These are phyloP conservation scores for Pythium phragmitis DNA, from an alignment of 352 stramenopile species.

Conservation along the genomic window DNA sequence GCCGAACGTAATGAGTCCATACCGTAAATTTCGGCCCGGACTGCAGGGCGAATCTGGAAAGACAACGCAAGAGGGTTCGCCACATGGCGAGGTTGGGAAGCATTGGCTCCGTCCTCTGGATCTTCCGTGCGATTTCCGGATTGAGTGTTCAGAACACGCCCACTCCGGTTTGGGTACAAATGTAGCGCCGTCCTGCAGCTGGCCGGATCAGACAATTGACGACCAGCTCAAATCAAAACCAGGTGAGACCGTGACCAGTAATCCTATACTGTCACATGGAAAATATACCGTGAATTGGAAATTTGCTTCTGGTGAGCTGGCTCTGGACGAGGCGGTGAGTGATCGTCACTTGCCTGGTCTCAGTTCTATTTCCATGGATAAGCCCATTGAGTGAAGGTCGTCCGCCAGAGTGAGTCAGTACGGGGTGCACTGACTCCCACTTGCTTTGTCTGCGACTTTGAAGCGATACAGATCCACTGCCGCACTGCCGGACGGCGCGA, in stretches of 20 bases:
- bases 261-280: background rate
- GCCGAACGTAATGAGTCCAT: background rate
- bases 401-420: background rate
- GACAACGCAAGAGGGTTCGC: background rate
- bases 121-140: background rate
- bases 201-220: background rate
- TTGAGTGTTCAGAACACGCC: background rate
- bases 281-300: too few species aligned
- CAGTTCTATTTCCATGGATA: background rate
- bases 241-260: background rate
- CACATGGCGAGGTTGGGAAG: background rate
- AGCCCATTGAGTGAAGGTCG: background rate
- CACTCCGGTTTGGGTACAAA: background rate
- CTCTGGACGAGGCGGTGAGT: background rate
- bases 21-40: background rate
- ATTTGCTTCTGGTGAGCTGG: too few species aligned
- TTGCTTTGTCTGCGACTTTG: background rate
- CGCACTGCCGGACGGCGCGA: background rate
- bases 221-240: slow-evolving; percentile 1
- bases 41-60: background rate
- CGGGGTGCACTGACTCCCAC: background rate
- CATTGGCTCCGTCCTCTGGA: background rate
- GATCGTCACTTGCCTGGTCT: background rate
- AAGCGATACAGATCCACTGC: too few species aligned
- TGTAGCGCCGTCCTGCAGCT: background rate